phyloP scores from a whole-genome alignment of 371 early-diverging fungal species.

The Rhizopus microsporus region DNA sequence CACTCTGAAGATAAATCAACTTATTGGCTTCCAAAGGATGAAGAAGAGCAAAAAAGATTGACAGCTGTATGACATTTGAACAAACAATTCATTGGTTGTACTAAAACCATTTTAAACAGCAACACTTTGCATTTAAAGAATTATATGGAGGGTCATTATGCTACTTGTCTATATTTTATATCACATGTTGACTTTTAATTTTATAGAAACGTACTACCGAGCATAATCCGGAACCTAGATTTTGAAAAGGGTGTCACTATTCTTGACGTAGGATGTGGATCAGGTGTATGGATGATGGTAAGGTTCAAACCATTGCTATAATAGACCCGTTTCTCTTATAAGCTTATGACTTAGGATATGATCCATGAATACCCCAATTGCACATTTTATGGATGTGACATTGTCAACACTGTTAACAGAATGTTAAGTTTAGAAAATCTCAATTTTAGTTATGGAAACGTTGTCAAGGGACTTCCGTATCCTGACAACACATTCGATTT shows the following conservation, averaged over 20 bases:
- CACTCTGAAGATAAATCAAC: slow-evolving; percentile 15
- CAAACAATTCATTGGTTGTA: not conserved
- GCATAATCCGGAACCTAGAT: not conserved
- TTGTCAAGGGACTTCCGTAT: slow-evolving; percentile 24
- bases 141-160: slow-evolving; percentile 5
- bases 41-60: slow-evolving; percentile 18
- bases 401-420: slow-evolving; percentile 17
- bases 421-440: slow-evolving; percentile 19
- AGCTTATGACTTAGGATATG: slow-evolving; percentile 29
- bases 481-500: slow-evolving; percentile 12
- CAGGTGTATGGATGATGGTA: slow-evolving; percentile 52
- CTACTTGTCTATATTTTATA: not conserved
- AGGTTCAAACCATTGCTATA: not conserved
- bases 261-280: slow-evolving; percentile 44
- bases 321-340: slow-evolving; percentile 18
- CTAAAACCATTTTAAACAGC: not conserved
- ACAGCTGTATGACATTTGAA: slow-evolving; percentile 9
- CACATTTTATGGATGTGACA: slow-evolving; percentile 31
- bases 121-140: slow-evolving; percentile 17
- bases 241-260: slow-evolving; percentile 17
- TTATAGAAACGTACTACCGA: slow-evolving; percentile 11
- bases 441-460: slow-evolving; percentile 31
- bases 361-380: slow-evolving; percentile 34
- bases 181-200: not conserved
- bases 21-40: slow-evolving; percentile 23